phyloP scores from a whole-genome alignment of 2,329 filamentous ascomycete species.

The Lasiodiplodia theobromae region DNA sequence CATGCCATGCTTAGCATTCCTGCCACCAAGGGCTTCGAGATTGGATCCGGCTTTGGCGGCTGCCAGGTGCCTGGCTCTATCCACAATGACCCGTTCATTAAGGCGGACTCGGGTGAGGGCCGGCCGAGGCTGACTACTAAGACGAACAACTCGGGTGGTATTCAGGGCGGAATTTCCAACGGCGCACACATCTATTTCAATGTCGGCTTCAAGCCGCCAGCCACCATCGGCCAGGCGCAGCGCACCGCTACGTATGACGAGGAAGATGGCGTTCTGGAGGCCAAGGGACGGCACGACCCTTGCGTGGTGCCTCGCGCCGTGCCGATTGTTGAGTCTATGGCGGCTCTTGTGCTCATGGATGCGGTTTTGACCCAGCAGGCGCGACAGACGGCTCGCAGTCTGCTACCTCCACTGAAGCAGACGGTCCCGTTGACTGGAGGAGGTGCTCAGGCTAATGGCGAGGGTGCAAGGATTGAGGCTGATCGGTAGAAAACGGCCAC shows the following conservation, averaged over 20 bases:
- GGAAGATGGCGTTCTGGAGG: conserved; percentile 76
- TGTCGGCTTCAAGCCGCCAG: conserved; percentile 92
- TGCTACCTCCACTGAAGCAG: conserved; percentile 48
- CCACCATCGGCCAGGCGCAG: conserved; percentile 91
- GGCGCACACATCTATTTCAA: conserved; percentile 94
- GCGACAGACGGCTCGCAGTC: conserved; percentile 49
- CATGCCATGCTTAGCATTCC: conserved; percentile 97
- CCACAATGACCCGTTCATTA: conserved; percentile 89
- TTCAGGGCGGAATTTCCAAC: conserved; percentile 95
- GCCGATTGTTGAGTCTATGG: conserved; percentile 91
- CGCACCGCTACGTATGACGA: conserved; percentile 81
- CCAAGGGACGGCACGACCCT: conserved; percentile 93
- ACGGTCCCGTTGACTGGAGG: conserved; percentile 43
- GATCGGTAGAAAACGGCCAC: conserved; percentile 6
- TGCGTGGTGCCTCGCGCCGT: conserved; percentile 90
- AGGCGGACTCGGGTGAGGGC: conserved; percentile 58
- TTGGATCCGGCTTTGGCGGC: conserved; percentile 90
- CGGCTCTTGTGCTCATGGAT: conserved; percentile 85
- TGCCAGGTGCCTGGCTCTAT: conserved; percentile 85
- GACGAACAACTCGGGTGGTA: conserved; percentile 94
- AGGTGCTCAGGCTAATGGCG: conserved; percentile 24
- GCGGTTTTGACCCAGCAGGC: conserved; percentile 83
- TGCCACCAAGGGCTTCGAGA: conserved; percentile 93
- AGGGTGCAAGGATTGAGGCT: conserved; percentile 21
- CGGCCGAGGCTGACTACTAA: conserved; percentile 77